phyloP scores from a whole-genome alignment of 2,329 filamentous ascomycete species.

The Metarhizium brunneum region DNA sequence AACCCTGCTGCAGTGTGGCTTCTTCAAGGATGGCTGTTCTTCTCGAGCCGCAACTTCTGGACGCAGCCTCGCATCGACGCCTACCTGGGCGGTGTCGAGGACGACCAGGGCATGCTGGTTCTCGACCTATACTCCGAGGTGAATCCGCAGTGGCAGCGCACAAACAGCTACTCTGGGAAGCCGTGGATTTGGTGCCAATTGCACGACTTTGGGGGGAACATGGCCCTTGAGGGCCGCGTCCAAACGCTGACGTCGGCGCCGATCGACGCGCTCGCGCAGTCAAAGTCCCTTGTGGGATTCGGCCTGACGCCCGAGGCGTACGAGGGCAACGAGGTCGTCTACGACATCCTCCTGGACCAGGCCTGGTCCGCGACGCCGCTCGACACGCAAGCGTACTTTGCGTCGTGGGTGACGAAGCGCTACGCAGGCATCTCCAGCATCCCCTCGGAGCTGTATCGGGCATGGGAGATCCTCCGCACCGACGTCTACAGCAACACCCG shows the following conservation, averaged over 20 bases:
- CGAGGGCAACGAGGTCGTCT: constrained; percentile 44
- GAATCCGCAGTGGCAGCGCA: constrained; percentile 39
- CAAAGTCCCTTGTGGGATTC: constrained; percentile 34
- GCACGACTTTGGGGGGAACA: constrained; percentile 39
- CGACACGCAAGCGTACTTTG: constrained; percentile 34
- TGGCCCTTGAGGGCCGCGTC: constrained; percentile 40
- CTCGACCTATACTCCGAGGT: constrained; percentile 41
- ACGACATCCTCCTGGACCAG: constrained; percentile 40
- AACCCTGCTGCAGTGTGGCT: constrained; percentile 41
- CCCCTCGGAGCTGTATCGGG: constrained; percentile 25
- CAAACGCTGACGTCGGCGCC: constrained; percentile 37
- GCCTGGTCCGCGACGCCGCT: constrained; percentile 36
- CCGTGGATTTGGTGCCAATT: constrained; percentile 46
- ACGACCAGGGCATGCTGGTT: constrained; percentile 36
- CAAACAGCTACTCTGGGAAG: constrained; percentile 39
- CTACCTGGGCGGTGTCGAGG: constrained; percentile 35
- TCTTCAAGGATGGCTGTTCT: constrained; percentile 44
- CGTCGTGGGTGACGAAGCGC: constrained; percentile 32
- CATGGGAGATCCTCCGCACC: constrained; percentile 35
- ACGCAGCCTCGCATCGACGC: constrained; percentile 35
- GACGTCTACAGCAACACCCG: constrained; percentile 41
- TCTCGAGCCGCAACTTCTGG: constrained; percentile 32
- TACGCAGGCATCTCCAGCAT: constrained; percentile 23
- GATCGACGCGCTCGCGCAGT: constrained; percentile 31
- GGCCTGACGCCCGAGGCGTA: constrained; percentile 40